A percentile compares a stretch with the other conserved stretches of the same genome.
phyloP scores from a whole-genome alignment of 208 protist genomes.

The Trichomonas vaginalis region DNA sequence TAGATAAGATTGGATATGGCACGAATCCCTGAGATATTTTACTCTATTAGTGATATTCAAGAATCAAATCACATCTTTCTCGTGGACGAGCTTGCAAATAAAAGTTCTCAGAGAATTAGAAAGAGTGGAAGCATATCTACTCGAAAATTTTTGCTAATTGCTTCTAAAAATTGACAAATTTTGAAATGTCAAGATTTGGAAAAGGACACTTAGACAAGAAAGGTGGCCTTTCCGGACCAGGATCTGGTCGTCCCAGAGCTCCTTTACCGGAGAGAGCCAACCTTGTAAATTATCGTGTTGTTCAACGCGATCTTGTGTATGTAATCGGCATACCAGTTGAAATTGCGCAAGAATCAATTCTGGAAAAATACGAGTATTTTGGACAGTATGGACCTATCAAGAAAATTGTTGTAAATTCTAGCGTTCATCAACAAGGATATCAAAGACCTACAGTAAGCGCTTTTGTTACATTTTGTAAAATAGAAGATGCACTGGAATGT shows the following conservation, averaged over 20 bases:
- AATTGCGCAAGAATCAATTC: conserved; percentile 48
- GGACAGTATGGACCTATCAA: conserved; percentile 60
- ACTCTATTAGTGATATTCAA: too few species aligned
- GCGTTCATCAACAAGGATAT: conserved; percentile 24
- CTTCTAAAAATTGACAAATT: not conserved
- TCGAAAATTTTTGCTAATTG: too few species aligned
- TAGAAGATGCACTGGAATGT: conserved; percentile 44
- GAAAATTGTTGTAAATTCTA: conserved; percentile 55
- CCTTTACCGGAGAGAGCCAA: not conserved
- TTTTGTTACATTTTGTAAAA: conserved; percentile 31
- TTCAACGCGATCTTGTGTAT: conserved; percentile 63
- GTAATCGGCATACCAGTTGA: conserved; percentile 53
- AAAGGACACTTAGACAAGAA: not conserved
- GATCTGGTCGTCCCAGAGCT: not conserved
- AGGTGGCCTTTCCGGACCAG: not conserved
- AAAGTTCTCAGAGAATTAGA: too few species aligned
- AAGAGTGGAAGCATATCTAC: too few species aligned
- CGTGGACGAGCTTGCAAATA: too few species aligned
- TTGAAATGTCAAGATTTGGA: not conserved
- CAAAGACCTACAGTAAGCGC: conserved; percentile 30
- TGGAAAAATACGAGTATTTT: conserved; percentile 53
- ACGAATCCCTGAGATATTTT: not conserved
- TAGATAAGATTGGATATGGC: not conserved
- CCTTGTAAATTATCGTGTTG: conserved; percentile 41
- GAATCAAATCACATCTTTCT: too few species aligned